These are phyloP conservation scores for Grosmannia clavigera DNA, from an alignment of 2,329 filamentous ascomycete genomes.

Conservation along the genomic window DNA sequence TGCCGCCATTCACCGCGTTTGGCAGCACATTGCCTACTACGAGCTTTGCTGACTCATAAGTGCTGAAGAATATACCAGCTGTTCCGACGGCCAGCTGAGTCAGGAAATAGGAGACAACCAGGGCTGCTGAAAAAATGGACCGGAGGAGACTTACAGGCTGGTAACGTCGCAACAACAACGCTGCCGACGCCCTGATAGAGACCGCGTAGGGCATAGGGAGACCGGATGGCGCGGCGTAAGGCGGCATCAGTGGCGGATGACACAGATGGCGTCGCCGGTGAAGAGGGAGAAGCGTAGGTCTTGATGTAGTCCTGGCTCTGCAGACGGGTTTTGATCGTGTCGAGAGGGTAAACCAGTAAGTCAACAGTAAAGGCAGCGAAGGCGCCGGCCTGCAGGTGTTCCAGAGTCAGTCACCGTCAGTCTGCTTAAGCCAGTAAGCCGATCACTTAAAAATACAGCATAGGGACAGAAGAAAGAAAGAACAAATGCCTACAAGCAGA, in stretches of 20 bases:
- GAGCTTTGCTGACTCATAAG: constrained; percentile 67
- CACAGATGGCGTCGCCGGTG: not conserved
- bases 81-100: not conserved
- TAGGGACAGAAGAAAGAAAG: not conserved
- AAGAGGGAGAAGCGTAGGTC: constrained; percentile 39
- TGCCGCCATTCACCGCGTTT: constrained; percentile 11
- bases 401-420: no score
- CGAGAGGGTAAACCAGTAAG: constrained; percentile 73
- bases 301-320: constrained; percentile 66
- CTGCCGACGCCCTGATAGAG: constrained; percentile 82
- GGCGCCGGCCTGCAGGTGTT: constrained; percentile 55
- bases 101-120: not conserved
- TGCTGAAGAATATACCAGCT: constrained; percentile 83
- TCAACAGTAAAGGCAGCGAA: constrained; percentile 79
- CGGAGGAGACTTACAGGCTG: constrained; percentile 48
- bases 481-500: not conserved
- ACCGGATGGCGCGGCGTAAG: constrained; percentile 11
- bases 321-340: constrained; percentile 78
- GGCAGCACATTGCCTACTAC: constrained; percentile 40
- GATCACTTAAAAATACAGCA: no score
- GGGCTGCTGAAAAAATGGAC: not conserved
- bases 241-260: not conserved
- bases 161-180: constrained; percentile 75
- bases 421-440: no score
- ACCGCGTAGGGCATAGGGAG: constrained; percentile 46